Conservation (phyloP, 148 eudicot genomes). For the Silene uniflora region DNA sequence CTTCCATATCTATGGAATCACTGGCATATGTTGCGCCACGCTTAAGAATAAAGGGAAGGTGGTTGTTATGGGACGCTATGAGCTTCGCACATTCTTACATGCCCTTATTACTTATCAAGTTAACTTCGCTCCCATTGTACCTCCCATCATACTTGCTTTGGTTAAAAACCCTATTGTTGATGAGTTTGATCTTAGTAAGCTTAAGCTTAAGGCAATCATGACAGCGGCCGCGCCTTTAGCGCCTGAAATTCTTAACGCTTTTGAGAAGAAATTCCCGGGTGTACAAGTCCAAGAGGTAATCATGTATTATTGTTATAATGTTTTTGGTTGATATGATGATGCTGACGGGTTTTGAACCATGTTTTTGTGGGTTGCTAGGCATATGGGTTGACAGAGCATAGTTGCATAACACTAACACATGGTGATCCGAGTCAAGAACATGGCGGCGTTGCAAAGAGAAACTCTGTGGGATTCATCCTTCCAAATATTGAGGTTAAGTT, state of each 20-base stretch:
- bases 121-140: slow-evolving; percentile 84
- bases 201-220: slow-evolving; percentile 74
- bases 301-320: not conserved
- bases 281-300: slow-evolving; percentile 84
- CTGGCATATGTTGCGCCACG: slow-evolving; percentile 83
- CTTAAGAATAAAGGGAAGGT: slow-evolving; percentile 91
- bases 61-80: slow-evolving; percentile 78
- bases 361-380: slow-evolving; percentile 44
- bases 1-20: slow-evolving; percentile 83
- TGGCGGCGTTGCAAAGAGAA: slow-evolving; percentile 57
- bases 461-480: slow-evolving; percentile 82
- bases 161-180: slow-evolving; percentile 69
- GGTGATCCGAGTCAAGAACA: slow-evolving; percentile 62
- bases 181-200: slow-evolving; percentile 65
- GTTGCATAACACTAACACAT: slow-evolving; percentile 86
- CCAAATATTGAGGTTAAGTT: slow-evolving; percentile 89
- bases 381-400: slow-evolving; percentile 95
- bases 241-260: slow-evolving; percentile 67
- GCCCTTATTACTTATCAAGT: slow-evolving; percentile 61
- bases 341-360: not conserved
- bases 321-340: too few relatives aligned
- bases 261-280: slow-evolving; percentile 74
- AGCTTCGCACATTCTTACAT: slow-evolving; percentile 49
- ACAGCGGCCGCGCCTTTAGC: slow-evolving; percentile 98
- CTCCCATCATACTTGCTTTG: slow-evolving; percentile 69